A percentile compares a stretch with the other conserved stretches of the same genome.
Conservation (phyloP, 306 rosid species). For the Canavalia ensiformis region DNA sequence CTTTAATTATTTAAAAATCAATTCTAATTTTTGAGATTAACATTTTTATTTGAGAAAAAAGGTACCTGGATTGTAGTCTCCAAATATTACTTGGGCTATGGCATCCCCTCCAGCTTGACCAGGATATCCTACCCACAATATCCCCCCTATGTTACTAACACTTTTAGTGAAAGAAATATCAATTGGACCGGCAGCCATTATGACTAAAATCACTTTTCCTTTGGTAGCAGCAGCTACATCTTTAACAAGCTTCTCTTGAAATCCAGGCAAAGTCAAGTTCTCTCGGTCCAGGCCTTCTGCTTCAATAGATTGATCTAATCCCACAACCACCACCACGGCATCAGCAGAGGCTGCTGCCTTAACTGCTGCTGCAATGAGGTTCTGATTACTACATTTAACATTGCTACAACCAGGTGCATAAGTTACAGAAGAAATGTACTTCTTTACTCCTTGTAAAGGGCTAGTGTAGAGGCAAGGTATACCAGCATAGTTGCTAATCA, state of each 20-base stretch:
- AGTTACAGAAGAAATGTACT: conserved; percentile 54
- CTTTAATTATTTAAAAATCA: not conserved
- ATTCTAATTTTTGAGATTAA: too few species aligned
- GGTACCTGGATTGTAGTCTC: conserved; percentile 77
- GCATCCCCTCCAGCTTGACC: conserved; percentile 87
- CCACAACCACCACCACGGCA: conserved; percentile 66
- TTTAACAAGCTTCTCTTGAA: conserved; percentile 73
- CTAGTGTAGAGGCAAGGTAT: conserved; percentile 68
- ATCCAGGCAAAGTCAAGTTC: conserved; percentile 79
- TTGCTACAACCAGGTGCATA: conserved; percentile 66
- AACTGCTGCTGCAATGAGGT: conserved; percentile 62
- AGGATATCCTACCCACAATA: conserved; percentile 82
- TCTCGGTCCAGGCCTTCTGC: conserved; percentile 80
- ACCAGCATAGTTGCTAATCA: conserved; percentile 80
- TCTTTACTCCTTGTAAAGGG: conserved; percentile 70
- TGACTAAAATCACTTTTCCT: conserved; percentile 69
- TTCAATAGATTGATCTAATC: conserved; percentile 78
- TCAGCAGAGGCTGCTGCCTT: conserved; percentile 63
- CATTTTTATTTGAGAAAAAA: not conserved
- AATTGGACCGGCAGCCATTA: conserved; percentile 85
- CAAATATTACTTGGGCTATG: conserved; percentile 75
- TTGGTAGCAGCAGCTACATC: conserved; percentile 64
- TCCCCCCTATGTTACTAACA: conserved; percentile 60
- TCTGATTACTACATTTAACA: conserved; percentile 64
- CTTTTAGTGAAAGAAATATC: conserved; percentile 70